Evolutionary conservation across 192 early-diverging fungal species (phyloP), one percentile per base, ranked within the genome.

Genomic region (Rhizophagus prolifer): DNA sequence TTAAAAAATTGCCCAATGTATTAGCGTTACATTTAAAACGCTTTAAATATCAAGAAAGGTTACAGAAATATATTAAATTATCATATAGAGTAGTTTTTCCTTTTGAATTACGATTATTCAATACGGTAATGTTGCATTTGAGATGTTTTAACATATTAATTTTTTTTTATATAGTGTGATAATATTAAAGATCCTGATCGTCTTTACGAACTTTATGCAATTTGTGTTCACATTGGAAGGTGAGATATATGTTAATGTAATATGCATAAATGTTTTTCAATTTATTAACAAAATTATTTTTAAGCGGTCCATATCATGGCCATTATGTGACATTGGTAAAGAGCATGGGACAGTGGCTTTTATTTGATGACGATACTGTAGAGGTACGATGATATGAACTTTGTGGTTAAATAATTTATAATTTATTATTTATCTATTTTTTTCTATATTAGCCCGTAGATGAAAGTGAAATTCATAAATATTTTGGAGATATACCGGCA

Each of bases 331-430:
- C 95, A 1, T 86, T 99, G 41, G 92, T 96, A 44, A 96, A 95
- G 81, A 92, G 90, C 62, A 83, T 90, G 64, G 91, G 91, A 34
- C 89, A 91, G 58, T 99, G 98, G 98, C 80, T 97, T 46, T 81
- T 97, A 36, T 98, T 97, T 82, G 98, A 99, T 83, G 98, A 99
- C 82, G 97, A 99, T 64, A 88, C 85, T 62, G 96, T 99, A n/a
- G 91, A 95, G 78, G 91, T 94, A 86, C 71, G 25, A 21, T 72
- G 6, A 62, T 65, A 76, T 10, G 19, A 66, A 13, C 14, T 61
- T 38, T 58, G 30, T 41, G 46, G 7, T 30, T 58, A 67, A 19
- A 30, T 36, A 38, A 46, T 70, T 25, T 28, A 26, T 31, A 28
- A 10, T 54, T 1, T 30, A 16, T 66, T n/a, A 36, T 62, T 75